Conservation (phyloP, 257 asterid genomes). For the Cinchona pubescens region DNA sequence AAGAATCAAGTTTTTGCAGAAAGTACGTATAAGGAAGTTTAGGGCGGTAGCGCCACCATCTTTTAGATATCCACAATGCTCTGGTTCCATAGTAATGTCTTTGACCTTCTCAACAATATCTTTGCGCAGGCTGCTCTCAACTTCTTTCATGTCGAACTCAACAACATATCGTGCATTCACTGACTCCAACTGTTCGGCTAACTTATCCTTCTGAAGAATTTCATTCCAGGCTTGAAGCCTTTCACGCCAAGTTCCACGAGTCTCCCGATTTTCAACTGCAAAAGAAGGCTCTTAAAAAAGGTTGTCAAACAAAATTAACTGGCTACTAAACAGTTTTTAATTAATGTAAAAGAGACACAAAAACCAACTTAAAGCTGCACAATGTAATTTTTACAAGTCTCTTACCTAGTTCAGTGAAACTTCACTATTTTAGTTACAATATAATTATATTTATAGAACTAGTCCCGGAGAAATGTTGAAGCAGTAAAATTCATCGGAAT, state of each 20-base stretch:
- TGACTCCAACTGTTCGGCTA: constrained; percentile 65
- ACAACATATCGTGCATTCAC: constrained; percentile 70
- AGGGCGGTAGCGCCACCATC: constrained; percentile 99
- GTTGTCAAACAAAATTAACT: constrained; percentile 8
- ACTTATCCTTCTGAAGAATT: constrained; percentile 71
- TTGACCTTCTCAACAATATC: constrained; percentile 72
- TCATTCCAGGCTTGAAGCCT: constrained; percentile 79
- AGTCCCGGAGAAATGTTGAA: background rate
- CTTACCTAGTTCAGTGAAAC: background rate
- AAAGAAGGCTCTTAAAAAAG: constrained; percentile 13
- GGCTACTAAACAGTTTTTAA: background rate
- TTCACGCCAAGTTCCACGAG: constrained; percentile 80
- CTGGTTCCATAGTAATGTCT: constrained; percentile 56
- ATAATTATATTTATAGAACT: background rate
- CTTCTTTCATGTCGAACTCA: constrained; percentile 98
- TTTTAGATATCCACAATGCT: constrained; percentile 90
- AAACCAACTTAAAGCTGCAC: background rate
- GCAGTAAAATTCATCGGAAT: background rate
- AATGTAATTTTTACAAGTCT: background rate
- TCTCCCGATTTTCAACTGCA: constrained; percentile 50
- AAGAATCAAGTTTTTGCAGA: constrained; percentile 89
- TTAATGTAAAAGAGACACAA: background rate
- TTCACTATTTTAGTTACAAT: background rate
- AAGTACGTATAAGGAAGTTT: constrained; percentile 94
- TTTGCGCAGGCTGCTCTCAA: constrained; percentile 86